Base-by-base conservation (phyloP, 2,329 filamentous ascomycete species). In the Pseudocercospora macadamiae region DNA sequence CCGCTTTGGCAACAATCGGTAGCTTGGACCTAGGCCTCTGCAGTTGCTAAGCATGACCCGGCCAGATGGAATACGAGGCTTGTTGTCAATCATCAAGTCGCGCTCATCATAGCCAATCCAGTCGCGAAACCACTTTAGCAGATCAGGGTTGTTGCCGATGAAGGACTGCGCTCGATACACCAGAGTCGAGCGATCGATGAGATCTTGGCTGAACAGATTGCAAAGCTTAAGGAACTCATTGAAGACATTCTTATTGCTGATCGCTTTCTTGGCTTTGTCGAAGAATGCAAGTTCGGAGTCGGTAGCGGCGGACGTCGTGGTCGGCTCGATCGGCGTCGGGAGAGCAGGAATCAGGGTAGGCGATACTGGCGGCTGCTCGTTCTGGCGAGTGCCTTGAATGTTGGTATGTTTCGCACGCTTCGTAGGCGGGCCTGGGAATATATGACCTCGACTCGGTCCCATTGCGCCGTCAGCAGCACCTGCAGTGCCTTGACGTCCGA, bases 191-290 rank as follows among this genome's bases (percentile, higher is more conserved):
- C 89, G 89, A 70, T 96, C 91, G 62, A 99, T 96, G 51, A 99
- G 83, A 66, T 96, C 93, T 68, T 96, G 90, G 19, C 90, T 95
- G 78, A 91, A 99, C 26, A 99, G 82, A 67, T 97, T 99, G 80
- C 93, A 95, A 5, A 99, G 85, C 79, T 99, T 99, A 64, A 99
- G 78, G 75, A 99, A 99, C 74, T 99, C 95, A 68, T 90, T 93
- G 83, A 96, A 96, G 2, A 89, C 89, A 56, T 91, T 89, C 73
- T 96, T 90, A 74, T 97, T 97, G 61, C 89, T 88, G 58, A 99
- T 91, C 70, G 89, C 93, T 76, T 99, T 99, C 83, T 97, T 97
- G 16, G 95, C 92, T 6, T 92, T 88, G 62, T 99, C 95, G 68
- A 99, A 99, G 77, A 97, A 97, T 1, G 87, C 87, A 53, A 97